These are phyloP conservation scores for Microstegium vimineum DNA, from an alignment of 176 grass and related monocot genomes.

Conservation along the genomic window DNA sequence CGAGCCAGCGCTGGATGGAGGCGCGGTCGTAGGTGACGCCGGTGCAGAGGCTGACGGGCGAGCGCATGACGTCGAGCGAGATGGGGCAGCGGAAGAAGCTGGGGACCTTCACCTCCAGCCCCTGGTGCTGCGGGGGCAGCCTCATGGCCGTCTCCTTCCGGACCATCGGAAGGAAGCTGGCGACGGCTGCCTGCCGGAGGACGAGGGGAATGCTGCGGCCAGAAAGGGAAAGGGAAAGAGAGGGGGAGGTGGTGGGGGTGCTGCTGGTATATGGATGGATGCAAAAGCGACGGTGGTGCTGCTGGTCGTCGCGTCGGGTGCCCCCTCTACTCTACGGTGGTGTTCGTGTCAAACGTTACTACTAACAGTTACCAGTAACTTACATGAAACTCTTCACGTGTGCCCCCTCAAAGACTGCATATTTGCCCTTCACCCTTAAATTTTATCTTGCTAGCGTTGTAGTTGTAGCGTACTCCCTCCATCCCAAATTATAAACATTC, in stretches of 20 bases:
- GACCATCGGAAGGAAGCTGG: conserved; percentile 8
- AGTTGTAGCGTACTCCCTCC: no score
- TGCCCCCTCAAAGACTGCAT: no score
- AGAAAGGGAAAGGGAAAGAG: not conserved
- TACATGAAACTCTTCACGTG: no score
- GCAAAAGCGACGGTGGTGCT: not conserved
- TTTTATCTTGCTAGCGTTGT: no score
- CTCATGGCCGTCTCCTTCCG: conserved; percentile 43
- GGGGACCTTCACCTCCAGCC: conserved; percentile 71
- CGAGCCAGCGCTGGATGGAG: conserved; percentile 90
- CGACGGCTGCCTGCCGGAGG: not conserved
- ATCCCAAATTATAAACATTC: no score
- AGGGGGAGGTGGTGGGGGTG: not conserved
- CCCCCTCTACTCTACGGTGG: not conserved
- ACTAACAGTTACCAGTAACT: no score
- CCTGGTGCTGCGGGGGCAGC: conserved; percentile 32
- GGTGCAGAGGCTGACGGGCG: conserved; percentile 93
- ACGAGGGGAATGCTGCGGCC: conserved; percentile 19
- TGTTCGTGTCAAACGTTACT: not conserved
- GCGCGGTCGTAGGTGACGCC: conserved; percentile 91
- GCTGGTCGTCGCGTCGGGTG: not conserved
- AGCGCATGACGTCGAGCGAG: conserved; percentile 95
- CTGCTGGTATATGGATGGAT: conserved; percentile 4
- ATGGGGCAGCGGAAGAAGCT: conserved; percentile 92
- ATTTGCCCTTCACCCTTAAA: no score